Base-by-base conservation (phyloP, 73 alveolate species). In the Paramecium tetraurelia region DNA sequence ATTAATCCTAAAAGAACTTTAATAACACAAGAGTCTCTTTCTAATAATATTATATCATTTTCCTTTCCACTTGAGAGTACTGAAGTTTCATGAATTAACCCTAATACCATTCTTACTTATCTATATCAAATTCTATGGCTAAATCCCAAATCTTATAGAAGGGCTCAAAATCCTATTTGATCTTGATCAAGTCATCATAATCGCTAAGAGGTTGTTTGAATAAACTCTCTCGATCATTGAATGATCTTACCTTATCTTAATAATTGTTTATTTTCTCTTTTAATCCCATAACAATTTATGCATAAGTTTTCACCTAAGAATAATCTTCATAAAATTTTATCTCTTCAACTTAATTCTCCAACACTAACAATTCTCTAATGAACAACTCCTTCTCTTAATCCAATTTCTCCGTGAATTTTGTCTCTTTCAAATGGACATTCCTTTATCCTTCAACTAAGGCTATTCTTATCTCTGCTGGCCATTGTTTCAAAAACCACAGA, bases 211-310 rank as follows among this genome's bases (percentile, higher is more conserved):
- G 92, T 84, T 72, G 85, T 33, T 92, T 92, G 46, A 97, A 96
- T 33, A 96, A 48, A 18, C 92, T 90, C 71, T 97, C 99, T 92
- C 98, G 93, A 35, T 97, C 98, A 88, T 97, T 96, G 71, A 97
- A 96, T 72, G 96, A 53, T 70, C 80, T 80, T 21, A 97, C 94
- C 48, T 83, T 89, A 38, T 93, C 96, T 84, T 88, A 85, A 46
- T 97, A 97, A 8, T 48, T 77, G n/a, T 76, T 70, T 50, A 97
- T 95, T 57, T 89, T 70, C 48, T 93, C 96, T 58, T 93, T 95
- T 18, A 97, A 93, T 12, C 71, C 71, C 93, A 89, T 86, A 16
- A 96, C 96, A 43, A 92, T 95, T 9, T 93, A 36, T 29, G 96
- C 86, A 83, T 88, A 89, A 1, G 89, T 95, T 18, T 85, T 96